A percentile compares a stretch with the other conserved stretches of the same genome.
Conservation (phyloP, 129 eudicot genomes). For the Solidago caesia region DNA sequence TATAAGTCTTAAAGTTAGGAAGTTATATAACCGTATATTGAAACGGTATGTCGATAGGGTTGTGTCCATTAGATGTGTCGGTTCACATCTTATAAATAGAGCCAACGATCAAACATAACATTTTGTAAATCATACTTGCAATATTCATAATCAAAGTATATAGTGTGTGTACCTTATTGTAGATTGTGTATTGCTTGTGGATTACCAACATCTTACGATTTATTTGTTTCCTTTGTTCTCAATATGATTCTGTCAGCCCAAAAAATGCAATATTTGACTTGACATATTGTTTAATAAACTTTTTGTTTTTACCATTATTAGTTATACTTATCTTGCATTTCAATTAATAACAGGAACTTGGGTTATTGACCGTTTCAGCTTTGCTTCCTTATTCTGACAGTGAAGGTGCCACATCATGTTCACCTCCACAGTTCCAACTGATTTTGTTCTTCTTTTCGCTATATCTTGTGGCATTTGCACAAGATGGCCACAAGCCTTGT, state of each 20-base stretch:
- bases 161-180: too few species aligned
- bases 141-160: too few species aligned
- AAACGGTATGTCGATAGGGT: too few species aligned
- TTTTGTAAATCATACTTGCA: too few species aligned
- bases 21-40: too few species aligned
- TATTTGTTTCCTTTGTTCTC: too few species aligned
- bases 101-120: too few species aligned
- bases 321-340: conserved; percentile 14
- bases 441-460: conserved; percentile 49
- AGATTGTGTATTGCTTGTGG: too few species aligned
- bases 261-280: neutral
- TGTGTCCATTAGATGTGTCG: too few species aligned
- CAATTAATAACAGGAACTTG: conserved; percentile 40
- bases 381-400: conserved; percentile 30
- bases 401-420: conserved; percentile 27
- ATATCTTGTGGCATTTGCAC: conserved; percentile 57
- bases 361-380: conserved; percentile 39
- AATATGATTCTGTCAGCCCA: neutral
- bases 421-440: conserved; percentile 35
- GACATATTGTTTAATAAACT: neutral
- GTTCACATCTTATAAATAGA: too few species aligned
- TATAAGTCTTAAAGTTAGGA: too few species aligned
- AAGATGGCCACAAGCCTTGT: conserved; percentile 66
- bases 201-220: too few species aligned
- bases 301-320: conserved; percentile 2